Evolutionary conservation across 2,329 filamentous ascomycete species (phyloP).

Genomic region (Fusarium illudens): DNA sequence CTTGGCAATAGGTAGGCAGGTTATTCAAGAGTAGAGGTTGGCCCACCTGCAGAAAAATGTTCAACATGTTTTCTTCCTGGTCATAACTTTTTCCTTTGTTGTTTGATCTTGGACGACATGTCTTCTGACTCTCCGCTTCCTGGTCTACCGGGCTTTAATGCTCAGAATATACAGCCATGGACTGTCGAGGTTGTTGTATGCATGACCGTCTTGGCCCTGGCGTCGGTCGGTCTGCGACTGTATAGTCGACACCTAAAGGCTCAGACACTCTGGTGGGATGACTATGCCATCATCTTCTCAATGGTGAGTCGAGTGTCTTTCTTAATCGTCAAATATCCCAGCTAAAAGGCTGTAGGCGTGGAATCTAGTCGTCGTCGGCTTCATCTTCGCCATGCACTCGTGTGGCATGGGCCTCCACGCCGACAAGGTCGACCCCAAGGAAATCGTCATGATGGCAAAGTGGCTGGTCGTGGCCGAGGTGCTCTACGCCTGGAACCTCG

Average conservation of each 20-base stretch:
- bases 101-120: slow-evolving; percentile 11
- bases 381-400: slow-evolving; percentile 58
- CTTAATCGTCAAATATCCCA: neutral
- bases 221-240: slow-evolving; percentile 52
- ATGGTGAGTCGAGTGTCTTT: slow-evolving; percentile 47
- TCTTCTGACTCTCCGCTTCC: slow-evolving; percentile 32
- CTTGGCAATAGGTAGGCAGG: neutral
- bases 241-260: slow-evolving; percentile 53
- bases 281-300: slow-evolving; percentile 58
- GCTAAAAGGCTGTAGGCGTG: slow-evolving; percentile 44
- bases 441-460: slow-evolving; percentile 57
- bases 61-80: slow-evolving; percentile 1
- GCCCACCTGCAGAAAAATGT: neutral
- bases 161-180: slow-evolving; percentile 54
- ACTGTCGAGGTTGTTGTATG: slow-evolving; percentile 50
- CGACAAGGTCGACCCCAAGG: slow-evolving; percentile 45
- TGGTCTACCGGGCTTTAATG: slow-evolving; percentile 34
- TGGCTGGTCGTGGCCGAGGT: slow-evolving; percentile 58
- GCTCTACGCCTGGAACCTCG: slow-evolving; percentile 58
- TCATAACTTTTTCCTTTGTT: neutral
- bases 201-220: slow-evolving; percentile 52
- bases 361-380: slow-evolving; percentile 55
- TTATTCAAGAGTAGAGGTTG: neutral
- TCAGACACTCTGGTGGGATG: slow-evolving; percentile 60
- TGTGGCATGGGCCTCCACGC: slow-evolving; percentile 59